phyloP scores from a whole-genome alignment of 805 yeast genomes.

The Candida tammaniensis region DNA sequence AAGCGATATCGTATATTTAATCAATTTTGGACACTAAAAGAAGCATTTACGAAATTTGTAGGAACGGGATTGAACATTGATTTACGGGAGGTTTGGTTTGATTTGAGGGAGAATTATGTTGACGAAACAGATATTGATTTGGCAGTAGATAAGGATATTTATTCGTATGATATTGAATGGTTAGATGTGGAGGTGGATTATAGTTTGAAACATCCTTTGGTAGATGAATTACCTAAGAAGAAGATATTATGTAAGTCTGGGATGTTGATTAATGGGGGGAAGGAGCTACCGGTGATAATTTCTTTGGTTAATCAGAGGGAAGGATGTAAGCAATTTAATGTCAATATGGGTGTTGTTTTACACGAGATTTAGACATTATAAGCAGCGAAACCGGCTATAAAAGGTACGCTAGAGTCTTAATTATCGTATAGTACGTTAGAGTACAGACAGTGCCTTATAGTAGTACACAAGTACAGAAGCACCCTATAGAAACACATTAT shows the following conservation, averaged over 20 bases:
- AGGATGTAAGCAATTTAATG: too few species aligned
- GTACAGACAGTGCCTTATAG: background rate
- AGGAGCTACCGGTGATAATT: constrained; percentile 8
- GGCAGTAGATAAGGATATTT: background rate
- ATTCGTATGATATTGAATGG: constrained; percentile 2
- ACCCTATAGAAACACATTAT: too few species aligned
- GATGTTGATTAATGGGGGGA: constrained; percentile 2
- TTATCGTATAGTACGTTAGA: too few species aligned
- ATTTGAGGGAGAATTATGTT: constrained; percentile 4
- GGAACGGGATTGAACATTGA: constrained; percentile 54
- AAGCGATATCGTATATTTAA: constrained; percentile 40
- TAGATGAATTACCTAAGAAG: background rate
- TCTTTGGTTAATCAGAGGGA: constrained; percentile 7
- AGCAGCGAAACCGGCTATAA: too few species aligned
- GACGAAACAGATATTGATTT: constrained; percentile 3
- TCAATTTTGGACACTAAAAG: constrained; percentile 77
- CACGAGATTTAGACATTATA: too few species aligned
- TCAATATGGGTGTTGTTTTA: too few species aligned
- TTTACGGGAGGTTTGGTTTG: constrained; percentile 17
- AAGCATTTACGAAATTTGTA: constrained; percentile 63
- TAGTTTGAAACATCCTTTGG: background rate
- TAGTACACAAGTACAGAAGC: background rate
- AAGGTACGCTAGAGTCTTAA: too few species aligned
- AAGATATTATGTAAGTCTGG: constrained; percentile 2
- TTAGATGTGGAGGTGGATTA: background rate